Base-by-base conservation (phyloP, 2,329 filamentous ascomycete species). In the Calonectria hawksworthii region DNA sequence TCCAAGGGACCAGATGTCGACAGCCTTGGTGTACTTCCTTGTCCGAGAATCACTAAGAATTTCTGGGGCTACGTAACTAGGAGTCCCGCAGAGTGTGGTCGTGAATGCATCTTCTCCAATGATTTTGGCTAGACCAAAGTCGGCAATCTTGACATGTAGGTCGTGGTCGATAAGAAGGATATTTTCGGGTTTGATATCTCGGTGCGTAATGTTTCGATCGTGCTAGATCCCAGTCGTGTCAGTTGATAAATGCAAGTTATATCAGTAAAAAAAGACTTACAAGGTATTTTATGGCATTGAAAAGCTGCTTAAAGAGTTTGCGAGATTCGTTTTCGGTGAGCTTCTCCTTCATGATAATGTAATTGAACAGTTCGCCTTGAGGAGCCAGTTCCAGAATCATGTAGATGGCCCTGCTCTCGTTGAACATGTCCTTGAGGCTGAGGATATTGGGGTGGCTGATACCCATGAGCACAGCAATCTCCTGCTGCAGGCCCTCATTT, bases 401-500 rank as follows among this genome's bases (percentile, higher is more conserved):
- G 83, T 97, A 98, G 16, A 98, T 94, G 7, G 36, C 36, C 8
- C 21, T 11, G 65, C 90, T 90, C 84, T 99, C 97, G 81, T 98
- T 94, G 83, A 98, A 99, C 0, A 96, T 98, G 78, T 98, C 96
- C 84, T 98, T 98, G 70, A 99, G 88, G 83, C 96, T 98, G 21
- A 99, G 89, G 70, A 99, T 91, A 79, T 98, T 97, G 5, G 96
- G 95, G 84, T 99, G 97, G 83, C 94, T 98, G 74, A 99, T 95
- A 23, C 96, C 93, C 95, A 98, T 99, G 74, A 99, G 87, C 18
- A 99, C 95, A 26, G 95, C 96, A 83, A 99, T 98, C 84, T 99
- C 97, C 84, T 98, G 96, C 83, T 98, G 95, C 61, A 99, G 86
- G 3, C 95, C 94, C 74, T 98, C 95, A 6, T 93, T 92, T 84